A percentile compares a stretch with the other conserved stretches of the same genome.
Evolutionary conservation across 257 asterid species (phyloP).

Genomic region (Salvia splendens): DNA sequence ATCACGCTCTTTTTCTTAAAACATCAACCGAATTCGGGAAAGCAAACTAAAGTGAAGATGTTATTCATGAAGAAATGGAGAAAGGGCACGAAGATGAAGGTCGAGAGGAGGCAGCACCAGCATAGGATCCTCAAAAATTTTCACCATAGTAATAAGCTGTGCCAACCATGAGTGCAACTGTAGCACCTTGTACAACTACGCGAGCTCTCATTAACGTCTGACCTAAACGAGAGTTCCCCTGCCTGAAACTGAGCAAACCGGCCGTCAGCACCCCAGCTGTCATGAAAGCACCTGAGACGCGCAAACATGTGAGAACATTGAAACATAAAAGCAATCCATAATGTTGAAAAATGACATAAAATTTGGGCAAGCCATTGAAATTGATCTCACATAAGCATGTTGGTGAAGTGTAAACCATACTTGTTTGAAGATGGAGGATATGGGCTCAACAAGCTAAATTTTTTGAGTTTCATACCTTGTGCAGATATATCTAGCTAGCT

Average conservation of each 20-base stretch:
- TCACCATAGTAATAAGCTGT: constrained; percentile 91
- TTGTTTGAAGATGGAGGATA: background rate
- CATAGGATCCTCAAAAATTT: constrained; percentile 32
- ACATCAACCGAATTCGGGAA: too few relatives aligned
- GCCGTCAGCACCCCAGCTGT: constrained; percentile 97
- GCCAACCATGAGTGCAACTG: constrained; percentile 95
- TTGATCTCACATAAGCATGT: background rate
- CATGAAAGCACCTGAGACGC: constrained; percentile 74
- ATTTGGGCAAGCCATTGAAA: background rate
- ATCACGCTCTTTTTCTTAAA: too few relatives aligned
- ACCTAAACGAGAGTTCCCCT: constrained; percentile 79
- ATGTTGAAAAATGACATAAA: background rate
- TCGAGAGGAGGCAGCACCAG: background rate
- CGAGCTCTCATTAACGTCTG: constrained; percentile 98
- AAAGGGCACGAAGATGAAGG: background rate
- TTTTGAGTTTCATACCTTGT: background rate
- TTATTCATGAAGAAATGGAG: constrained; percentile 13
- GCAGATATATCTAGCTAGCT: too few relatives aligned
- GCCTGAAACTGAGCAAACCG: constrained; percentile 82
- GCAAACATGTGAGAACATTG: background rate
- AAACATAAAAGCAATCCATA: constrained; percentile 8
- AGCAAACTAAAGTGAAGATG: background rate
- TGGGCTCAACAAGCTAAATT: background rate
- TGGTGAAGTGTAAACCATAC: background rate
- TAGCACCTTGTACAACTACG: constrained; percentile 95